phyloP scores from a whole-genome alignment of 2,329 filamentous ascomycete genomes.

The Didymella segeticola region DNA sequence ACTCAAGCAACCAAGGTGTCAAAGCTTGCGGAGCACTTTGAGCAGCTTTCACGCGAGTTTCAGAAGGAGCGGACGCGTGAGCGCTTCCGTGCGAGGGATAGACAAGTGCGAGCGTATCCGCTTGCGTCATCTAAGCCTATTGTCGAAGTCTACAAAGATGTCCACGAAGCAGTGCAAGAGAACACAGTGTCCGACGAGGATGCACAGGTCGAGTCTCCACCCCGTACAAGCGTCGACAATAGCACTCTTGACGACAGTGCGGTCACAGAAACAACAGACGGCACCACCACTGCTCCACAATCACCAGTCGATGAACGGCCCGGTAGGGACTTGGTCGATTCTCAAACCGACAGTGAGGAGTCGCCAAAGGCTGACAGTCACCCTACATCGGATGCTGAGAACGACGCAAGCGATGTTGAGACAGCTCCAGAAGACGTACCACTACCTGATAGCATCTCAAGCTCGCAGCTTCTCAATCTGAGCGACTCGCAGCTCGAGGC shows the following conservation, averaged over 20 bases:
- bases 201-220: constrained; percentile 45
- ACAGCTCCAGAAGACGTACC: constrained; percentile 72
- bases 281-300: constrained; percentile 41
- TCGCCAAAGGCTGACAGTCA: constrained; percentile 39
- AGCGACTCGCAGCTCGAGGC: constrained; percentile 64
- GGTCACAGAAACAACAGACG: constrained; percentile 42
- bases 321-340: constrained; percentile 18
- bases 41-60: constrained; percentile 94
- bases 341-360: constrained; percentile 33
- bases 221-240: constrained; percentile 44
- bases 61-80: constrained; percentile 92
- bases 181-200: constrained; percentile 72
- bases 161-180: constrained; percentile 90
- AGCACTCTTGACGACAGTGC: constrained; percentile 47
- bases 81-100: constrained; percentile 78
- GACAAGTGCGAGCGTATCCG: constrained; percentile 81
- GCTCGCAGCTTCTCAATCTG: constrained; percentile 58
- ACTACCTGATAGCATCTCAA: constrained; percentile 66
- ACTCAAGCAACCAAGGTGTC: constrained; percentile 81
- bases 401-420: constrained; percentile 72
- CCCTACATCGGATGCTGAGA: constrained; percentile 60
- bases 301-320: constrained; percentile 46
- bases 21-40: constrained; percentile 92
- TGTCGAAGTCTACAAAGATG: constrained; percentile 93
- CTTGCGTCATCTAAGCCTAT: constrained; percentile 93